Base-by-base conservation (phyloP, 2,329 filamentous ascomycete species). In the Salinomyces thailandicus region DNA sequence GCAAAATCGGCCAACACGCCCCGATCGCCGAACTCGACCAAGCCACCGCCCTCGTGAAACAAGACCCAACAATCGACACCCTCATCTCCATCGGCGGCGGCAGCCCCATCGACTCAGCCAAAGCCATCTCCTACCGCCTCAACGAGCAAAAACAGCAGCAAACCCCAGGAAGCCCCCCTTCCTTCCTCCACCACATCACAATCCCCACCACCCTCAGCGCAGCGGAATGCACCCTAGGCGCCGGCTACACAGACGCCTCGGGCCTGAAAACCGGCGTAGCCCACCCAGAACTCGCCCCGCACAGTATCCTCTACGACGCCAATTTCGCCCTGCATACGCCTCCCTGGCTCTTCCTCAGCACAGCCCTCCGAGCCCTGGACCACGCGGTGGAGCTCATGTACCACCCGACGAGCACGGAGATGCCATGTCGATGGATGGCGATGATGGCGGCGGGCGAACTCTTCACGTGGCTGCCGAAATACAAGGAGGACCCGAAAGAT, bases 31-130 rank as follows among this genome's bases (percentile, higher is more conserved):
- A 73, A 30, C 58, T 75, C 1, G 69, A 72, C 46, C 60, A 70
- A 46, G 70, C 71, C 2, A 70, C 67, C 1, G 53, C 64, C 9
- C 45, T 63, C 2, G 66, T 74, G 5, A 44, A 58, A 30, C 54
- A 62, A 12, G 66, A 72, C 42, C 31, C 47, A 2, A 55, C 46
- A 20, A 66, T 74, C 35, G 71, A 75, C 48, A 73, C 70, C 0
- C 62, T 75, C 30, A 69, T 76, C 39, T 63, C 59, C 29, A 63
- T 75, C 13, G 72, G 71, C 5, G 72, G 72, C 12, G 72, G 72
- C 18, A 64, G 59, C 12, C 71, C 71, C 2, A 75, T 75, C 40
- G 71, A 75, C 43, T 61, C 57, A 13, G 64, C 64, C 13, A 69
- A 70, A 51, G 62, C 63, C 5, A 65, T 70, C 32, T 60, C 57